Evolutionary conservation across 352 stramenopile species (phyloP).

Genomic region (Globisporangium iwayamae): DNA sequence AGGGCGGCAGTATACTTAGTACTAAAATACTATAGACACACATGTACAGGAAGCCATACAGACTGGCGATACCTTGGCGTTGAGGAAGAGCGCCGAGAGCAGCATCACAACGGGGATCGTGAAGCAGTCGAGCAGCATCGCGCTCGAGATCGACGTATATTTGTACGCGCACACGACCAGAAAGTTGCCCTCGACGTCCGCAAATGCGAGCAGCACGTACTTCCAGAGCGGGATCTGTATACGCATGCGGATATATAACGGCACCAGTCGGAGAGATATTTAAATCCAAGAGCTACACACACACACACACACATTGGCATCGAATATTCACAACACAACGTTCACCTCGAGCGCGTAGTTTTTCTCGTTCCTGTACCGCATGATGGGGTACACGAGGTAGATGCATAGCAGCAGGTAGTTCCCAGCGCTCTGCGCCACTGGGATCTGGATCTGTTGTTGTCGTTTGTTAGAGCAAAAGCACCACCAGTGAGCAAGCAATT

Average conservation of each 20-base stretch:
- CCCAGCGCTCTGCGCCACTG: slow-evolving; percentile 67
- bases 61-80: slow-evolving; percentile 38
- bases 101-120: slow-evolving; percentile 95
- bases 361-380: slow-evolving; percentile 35
- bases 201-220: slow-evolving; percentile 89
- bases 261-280: not conserved
- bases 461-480: not conserved
- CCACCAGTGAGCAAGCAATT: not conserved
- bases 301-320: not conserved
- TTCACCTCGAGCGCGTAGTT: slow-evolving; percentile 47
- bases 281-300: not conserved
- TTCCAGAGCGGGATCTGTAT: slow-evolving; percentile 72
- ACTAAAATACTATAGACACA: not conserved
- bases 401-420: slow-evolving; percentile 67
- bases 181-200: slow-evolving; percentile 96
- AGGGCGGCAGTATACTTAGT: not conserved
- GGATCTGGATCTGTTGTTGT: slow-evolving; percentile 58
- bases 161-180: slow-evolving; percentile 94
- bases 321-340: not conserved
- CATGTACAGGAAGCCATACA: not conserved
- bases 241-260: not conserved
- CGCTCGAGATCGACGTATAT: slow-evolving; percentile 95
- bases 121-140: slow-evolving; percentile 96
- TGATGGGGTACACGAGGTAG: slow-evolving; percentile 48
- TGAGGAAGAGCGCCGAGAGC: slow-evolving; percentile 87